Percentiles rank a stretch among this genome's conserved stretches.
These are phyloP conservation scores for Pyricularia sp. DNA, from an alignment of 2,329 filamentous ascomycete genomes.

Conservation along the genomic window DNA sequence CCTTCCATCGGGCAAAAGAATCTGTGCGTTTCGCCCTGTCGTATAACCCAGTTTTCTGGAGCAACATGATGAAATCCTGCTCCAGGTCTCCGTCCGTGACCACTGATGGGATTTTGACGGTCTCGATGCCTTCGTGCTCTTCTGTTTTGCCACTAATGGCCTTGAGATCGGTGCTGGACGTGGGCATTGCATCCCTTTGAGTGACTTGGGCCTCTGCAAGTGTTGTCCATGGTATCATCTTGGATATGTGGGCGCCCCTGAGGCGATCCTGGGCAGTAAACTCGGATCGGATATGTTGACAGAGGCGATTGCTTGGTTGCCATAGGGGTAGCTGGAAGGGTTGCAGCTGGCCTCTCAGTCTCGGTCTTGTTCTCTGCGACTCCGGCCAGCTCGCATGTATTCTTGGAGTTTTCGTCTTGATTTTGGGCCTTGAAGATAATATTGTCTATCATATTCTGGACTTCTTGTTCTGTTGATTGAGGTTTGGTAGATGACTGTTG, in stretches of 20 bases:
- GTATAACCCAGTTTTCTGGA: neutral
- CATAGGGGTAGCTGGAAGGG: neutral
- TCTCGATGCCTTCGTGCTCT: neutral
- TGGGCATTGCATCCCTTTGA: too few species aligned
- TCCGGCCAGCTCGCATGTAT: neutral
- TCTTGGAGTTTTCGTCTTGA: neutral
- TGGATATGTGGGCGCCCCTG: neutral
- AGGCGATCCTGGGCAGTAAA: neutral
- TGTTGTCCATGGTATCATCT: neutral
- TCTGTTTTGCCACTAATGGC: neutral
- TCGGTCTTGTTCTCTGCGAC: neutral
- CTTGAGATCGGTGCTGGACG: too few species aligned
- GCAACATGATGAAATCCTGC: neutral
- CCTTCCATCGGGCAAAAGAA: neutral
- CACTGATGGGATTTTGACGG: neutral
- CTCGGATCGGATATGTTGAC: neutral
- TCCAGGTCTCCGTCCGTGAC: neutral
- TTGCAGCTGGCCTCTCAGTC: neutral
- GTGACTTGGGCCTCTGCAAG: neutral
- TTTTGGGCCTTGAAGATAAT: neutral
- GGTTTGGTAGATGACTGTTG: neutral
- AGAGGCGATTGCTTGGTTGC: neutral
- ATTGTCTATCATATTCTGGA: neutral
- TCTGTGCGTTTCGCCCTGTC: neutral
- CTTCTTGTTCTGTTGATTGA: neutral